phyloP scores from a whole-genome alignment of 2,329 filamentous ascomycete species.

The Fusarium dimerum region DNA sequence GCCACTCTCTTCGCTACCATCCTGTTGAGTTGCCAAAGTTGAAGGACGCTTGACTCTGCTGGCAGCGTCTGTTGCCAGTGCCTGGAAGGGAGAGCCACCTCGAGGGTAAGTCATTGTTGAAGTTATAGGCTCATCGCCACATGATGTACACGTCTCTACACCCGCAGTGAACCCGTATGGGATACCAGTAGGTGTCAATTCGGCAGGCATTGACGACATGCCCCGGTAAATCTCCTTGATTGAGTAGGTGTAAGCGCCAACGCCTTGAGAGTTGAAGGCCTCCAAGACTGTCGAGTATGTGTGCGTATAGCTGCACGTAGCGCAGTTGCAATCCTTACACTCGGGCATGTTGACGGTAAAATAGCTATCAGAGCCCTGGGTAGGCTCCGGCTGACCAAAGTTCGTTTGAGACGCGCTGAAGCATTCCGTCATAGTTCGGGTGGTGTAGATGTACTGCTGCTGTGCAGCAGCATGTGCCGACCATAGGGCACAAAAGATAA shows the following conservation, averaged over 20 bases:
- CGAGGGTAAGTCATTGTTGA: conserved; percentile 29
- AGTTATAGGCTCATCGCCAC: conserved; percentile 21
- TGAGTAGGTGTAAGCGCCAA: conserved; percentile 18
- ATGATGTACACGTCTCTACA: conserved; percentile 20
- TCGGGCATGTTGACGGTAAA: conserved; percentile 28
- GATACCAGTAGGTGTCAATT: conserved; percentile 15
- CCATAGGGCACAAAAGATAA: conserved; percentile 10
- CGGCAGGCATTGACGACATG: conserved; percentile 24
- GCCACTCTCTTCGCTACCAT: conserved; percentile 4
- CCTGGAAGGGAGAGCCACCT: conserved; percentile 22
- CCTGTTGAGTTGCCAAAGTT: conserved; percentile 13
- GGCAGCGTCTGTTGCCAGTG: conserved; percentile 6
- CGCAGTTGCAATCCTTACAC: conserved; percentile 24
- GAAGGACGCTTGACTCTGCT: conserved; percentile 11
- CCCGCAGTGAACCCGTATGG: conserved; percentile 26
- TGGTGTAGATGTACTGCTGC: conserved; percentile 26
- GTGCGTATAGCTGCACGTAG: conserved; percentile 24
- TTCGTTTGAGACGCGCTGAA: conserved; percentile 24
- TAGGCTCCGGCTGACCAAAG: conserved; percentile 25
- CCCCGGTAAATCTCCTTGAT: conserved; percentile 29
- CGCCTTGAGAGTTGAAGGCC: conserved; percentile 22
- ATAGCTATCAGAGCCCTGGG: conserved; percentile 21
- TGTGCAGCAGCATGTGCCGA: conserved; percentile 16
- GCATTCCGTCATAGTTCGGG: conserved; percentile 26
- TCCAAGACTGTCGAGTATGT: conserved; percentile 26